phyloP scores from a whole-genome alignment of 2,329 filamentous ascomycete species.

The Sclerotinia minor region DNA sequence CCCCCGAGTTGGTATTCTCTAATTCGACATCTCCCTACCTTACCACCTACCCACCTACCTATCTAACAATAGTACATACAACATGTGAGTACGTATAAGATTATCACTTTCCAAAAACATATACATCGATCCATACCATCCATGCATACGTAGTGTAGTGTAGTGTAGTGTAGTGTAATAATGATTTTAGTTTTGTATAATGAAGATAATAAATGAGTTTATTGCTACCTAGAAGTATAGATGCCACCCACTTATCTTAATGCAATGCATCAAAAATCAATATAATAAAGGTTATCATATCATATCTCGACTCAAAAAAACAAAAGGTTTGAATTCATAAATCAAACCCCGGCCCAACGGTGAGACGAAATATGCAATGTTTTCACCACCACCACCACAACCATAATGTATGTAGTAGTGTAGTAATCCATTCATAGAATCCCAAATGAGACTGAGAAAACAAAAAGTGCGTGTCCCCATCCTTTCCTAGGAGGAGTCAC shows the following conservation, averaged over 20 bases:
- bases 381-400: neutral
- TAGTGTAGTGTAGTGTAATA: too few species aligned
- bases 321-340: conserved; percentile 1
- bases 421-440: conserved; percentile 19
- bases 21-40: too few species aligned
- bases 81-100: neutral
- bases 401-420: conserved; percentile 13
- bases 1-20: too few species aligned
- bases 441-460: conserved; percentile 19
- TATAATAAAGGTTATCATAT: neutral
- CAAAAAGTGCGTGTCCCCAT: neutral
- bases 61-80: too few species aligned
- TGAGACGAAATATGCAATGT: conserved; percentile 16
- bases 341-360: conserved; percentile 17
- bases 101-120: neutral
- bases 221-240: conserved; percentile 11
- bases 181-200: neutral
- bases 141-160: too few species aligned
- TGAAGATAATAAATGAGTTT: neutral
- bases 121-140: too few species aligned
- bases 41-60: too few species aligned
- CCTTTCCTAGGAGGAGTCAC: conserved; percentile 11
- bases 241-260: neutral
- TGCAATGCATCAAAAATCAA: neutral
- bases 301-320: neutral